Evolutionary conservation across 2,329 filamentous ascomycete species (phyloP).

Genomic region (Stylonectria norvegica): DNA sequence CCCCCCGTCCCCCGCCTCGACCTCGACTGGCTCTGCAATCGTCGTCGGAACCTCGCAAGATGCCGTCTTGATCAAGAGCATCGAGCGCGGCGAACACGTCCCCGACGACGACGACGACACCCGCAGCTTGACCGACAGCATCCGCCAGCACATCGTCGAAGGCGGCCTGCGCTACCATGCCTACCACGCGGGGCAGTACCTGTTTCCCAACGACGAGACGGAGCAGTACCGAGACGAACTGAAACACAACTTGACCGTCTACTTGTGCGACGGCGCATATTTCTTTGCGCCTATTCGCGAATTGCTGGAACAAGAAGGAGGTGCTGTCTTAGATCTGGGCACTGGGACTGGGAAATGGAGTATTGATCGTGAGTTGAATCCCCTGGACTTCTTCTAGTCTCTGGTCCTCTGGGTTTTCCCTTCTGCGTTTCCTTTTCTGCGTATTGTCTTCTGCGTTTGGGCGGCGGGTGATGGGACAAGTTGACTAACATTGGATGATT

Average conservation of each 20-base stretch:
- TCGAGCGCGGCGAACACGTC: constrained; percentile 32
- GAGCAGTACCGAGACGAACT: constrained; percentile 42
- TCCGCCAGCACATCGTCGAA: constrained; percentile 42
- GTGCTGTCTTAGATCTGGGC: constrained; percentile 32
- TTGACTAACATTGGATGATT: constrained; percentile 10
- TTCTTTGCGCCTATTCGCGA: constrained; percentile 45
- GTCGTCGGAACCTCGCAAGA: constrained; percentile 32
- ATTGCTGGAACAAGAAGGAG: constrained; percentile 35
- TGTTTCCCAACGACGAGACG: constrained; percentile 42
- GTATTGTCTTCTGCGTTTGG: no score
- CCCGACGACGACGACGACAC: constrained; percentile 34
- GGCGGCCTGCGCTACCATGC: constrained; percentile 40
- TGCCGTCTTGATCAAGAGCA: constrained; percentile 28
- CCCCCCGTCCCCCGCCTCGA: constrained; percentile 28
- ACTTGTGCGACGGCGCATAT: constrained; percentile 37
- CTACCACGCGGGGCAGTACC: constrained; percentile 40
- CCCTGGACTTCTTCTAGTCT: background rate
- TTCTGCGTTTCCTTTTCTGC: no score
- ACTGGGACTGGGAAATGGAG: constrained; percentile 52
- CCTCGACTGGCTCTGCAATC: constrained; percentile 24
- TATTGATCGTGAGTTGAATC: constrained; percentile 43
- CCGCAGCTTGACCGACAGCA: constrained; percentile 40
- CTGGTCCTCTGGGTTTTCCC: no score
- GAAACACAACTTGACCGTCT: constrained; percentile 39
- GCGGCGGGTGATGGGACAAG: background rate